Evolutionary conservation across 2,329 filamentous ascomycete species (phyloP).

Genomic region (Diaporthe sp.): DNA sequence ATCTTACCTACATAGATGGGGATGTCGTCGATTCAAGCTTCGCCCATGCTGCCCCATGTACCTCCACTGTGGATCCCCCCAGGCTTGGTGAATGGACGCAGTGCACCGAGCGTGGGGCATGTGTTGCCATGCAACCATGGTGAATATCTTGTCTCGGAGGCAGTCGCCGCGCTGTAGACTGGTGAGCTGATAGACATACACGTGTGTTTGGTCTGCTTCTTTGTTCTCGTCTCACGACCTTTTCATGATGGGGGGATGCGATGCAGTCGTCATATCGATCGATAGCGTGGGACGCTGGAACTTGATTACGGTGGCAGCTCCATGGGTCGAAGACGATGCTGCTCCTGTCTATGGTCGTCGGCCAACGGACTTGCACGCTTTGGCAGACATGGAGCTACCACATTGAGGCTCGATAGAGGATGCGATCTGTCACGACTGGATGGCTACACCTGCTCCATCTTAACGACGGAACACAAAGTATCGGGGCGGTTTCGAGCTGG

Average conservation of each 20-base stretch:
- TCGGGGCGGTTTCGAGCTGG: slow-evolving; percentile 1
- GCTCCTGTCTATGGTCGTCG: not conserved
- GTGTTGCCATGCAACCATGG: not conserved
- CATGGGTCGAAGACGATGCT: not conserved
- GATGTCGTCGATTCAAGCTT: slow-evolving; percentile 30
- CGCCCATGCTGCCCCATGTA: not conserved
- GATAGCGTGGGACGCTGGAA: too few species aligned
- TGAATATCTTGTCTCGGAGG: not conserved
- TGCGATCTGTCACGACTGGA: not conserved
- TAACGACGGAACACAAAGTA: not conserved
- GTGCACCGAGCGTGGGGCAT: not conserved
- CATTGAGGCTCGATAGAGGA: not conserved
- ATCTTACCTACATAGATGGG: not conserved
- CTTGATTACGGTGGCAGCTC: not conserved
- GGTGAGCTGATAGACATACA: slow-evolving; percentile 2
- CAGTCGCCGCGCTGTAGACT: not conserved
- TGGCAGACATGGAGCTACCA: not conserved
- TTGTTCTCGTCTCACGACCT: too few species aligned
- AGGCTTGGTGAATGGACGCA: not conserved
- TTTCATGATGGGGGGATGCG: too few species aligned
- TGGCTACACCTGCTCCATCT: not conserved
- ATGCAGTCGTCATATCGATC: not conserved
- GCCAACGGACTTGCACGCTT: not conserved
- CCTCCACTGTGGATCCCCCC: slow-evolving; percentile 9
- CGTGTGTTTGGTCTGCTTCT: not conserved